Evolutionary conservation across 768 basidiomycete species (phyloP), one percentile per base, ranked within the genome.

Genomic region (Pleurotus sapidus): DNA sequence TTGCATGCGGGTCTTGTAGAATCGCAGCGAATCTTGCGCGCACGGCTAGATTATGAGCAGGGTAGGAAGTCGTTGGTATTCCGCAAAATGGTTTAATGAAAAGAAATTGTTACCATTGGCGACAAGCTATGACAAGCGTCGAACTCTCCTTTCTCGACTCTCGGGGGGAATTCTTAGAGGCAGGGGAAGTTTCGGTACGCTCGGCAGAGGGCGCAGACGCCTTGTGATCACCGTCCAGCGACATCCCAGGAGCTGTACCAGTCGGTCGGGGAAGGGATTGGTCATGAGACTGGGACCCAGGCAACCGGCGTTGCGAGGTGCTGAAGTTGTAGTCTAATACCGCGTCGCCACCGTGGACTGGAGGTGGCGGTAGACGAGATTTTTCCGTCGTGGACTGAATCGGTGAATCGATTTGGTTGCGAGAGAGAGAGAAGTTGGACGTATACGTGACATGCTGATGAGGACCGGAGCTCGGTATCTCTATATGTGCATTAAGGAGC

Each of bases 11-110:
- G 91, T 67, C 90, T 79, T 34, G 84, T 88, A 57, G 90, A 92
- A 70, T 92, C 91, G 76, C 91, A 93, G 59, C 87, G 84, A 65
- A 92, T 91, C 79, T 93, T 93, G 69, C 91, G 83, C 60, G 84
- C 81, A 63, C 90, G 91, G 72, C 91, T 92, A 75, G 61, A 67
- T 62, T 63, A 65, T 58, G 61, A 63, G 67, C 59, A 70, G 67
- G 68, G 68, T 62, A 64, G 71, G 65, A 61, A 68, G 64, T 63
- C 66, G 65, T 74, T 59, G 73, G 69, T 65, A 67, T 69, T 68
- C 60, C 68, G 68, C 69, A 67, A 73, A 71, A 74, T 71, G 67
- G 70, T 59, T 74, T 74, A 74, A 72, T 76, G 69, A 69, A 74
- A 69, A 49, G n/a, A 54, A 64, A 64, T 65, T 67, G 65, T 67